Conservation (phyloP, 495 filamentous ascomycete genomes). For the Corynascus novoguineensis region DNA sequence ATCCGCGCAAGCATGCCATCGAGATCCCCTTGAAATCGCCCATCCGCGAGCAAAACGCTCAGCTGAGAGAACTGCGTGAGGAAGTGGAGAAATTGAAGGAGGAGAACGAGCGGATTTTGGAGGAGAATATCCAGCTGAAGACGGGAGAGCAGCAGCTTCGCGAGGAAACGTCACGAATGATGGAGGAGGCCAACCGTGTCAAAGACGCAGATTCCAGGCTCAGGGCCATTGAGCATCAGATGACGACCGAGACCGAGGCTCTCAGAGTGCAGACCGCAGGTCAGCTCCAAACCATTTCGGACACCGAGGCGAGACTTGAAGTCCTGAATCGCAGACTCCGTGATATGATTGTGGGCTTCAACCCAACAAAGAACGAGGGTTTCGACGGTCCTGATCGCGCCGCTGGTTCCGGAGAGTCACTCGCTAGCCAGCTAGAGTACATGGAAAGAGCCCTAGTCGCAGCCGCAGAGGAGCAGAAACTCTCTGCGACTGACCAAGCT, state of each 20-base stretch:
- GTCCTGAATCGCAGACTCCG: conserved; percentile 64
- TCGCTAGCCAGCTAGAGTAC: conserved; percentile 39
- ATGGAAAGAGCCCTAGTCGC: conserved; percentile 33
- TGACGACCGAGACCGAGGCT: conserved; percentile 22
- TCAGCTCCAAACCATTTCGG: conserved; percentile 43
- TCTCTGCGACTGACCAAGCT: conserved; percentile 15
- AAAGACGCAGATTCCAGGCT: conserved; percentile 21
- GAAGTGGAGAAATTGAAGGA: conserved; percentile 36
- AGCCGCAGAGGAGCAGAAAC: conserved; percentile 28
- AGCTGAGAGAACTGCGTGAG: conserved; percentile 33
- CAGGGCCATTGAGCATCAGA: conserved; percentile 17
- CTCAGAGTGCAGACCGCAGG: conserved; percentile 27
- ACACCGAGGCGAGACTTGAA: conserved; percentile 64
- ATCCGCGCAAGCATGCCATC: conserved; percentile 33
- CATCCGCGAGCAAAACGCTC: conserved; percentile 40
- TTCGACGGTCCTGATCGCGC: conserved; percentile 34
- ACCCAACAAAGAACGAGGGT: conserved; percentile 40
- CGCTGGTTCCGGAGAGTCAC: conserved; percentile 39
- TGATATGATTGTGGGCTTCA: conserved; percentile 59
- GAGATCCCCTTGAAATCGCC: conserved; percentile 45
- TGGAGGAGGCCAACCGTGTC: conserved; percentile 6
- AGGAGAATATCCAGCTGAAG: conserved; percentile 35
- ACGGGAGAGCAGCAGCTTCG: conserved; percentile 15
- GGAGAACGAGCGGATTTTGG: conserved; percentile 36
- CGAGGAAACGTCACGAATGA: conserved; percentile 5